Conservation (phyloP, 164 flowering plant species). For the Nymphaea colorata region DNA sequence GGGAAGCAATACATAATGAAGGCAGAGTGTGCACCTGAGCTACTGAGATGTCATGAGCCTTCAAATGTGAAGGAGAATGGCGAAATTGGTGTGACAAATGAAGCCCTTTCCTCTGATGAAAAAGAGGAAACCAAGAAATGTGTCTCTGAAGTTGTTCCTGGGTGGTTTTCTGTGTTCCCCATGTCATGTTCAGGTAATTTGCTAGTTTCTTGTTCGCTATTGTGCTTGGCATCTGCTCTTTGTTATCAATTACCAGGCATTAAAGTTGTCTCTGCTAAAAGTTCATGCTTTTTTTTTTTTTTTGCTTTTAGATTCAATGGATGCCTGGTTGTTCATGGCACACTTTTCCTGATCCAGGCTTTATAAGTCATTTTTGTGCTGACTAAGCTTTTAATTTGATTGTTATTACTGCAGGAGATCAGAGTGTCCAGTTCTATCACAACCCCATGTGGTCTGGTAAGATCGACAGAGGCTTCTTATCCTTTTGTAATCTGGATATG, state of each 20-base stretch:
- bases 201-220: constrained; percentile 5
- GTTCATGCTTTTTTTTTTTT: too few species aligned
- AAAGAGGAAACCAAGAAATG: constrained; percentile 70
- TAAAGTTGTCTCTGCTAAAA: neutral
- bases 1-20: too few species aligned
- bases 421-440: constrained; percentile 48
- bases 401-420: constrained; percentile 23
- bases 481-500: neutral
- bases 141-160: constrained; percentile 90
- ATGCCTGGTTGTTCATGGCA: too few species aligned
- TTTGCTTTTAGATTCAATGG: too few species aligned
- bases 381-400: neutral
- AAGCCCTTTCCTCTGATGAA: constrained; percentile 72
- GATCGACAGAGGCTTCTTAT: neutral
- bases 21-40: too few species aligned
- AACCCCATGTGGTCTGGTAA: constrained; percentile 99
- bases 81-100: constrained; percentile 21
- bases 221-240: neutral
- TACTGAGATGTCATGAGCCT: neutral
- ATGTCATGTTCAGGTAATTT: constrained; percentile 37
- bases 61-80: constrained; percentile 73
- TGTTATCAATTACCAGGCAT: neutral
- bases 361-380: neutral
- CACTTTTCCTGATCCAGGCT: too few species aligned
- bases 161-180: constrained; percentile 79